Evolutionary conservation across 2,329 filamentous ascomycete genomes (phyloP).

Genomic region (Aspergillus hiratsukae): DNA sequence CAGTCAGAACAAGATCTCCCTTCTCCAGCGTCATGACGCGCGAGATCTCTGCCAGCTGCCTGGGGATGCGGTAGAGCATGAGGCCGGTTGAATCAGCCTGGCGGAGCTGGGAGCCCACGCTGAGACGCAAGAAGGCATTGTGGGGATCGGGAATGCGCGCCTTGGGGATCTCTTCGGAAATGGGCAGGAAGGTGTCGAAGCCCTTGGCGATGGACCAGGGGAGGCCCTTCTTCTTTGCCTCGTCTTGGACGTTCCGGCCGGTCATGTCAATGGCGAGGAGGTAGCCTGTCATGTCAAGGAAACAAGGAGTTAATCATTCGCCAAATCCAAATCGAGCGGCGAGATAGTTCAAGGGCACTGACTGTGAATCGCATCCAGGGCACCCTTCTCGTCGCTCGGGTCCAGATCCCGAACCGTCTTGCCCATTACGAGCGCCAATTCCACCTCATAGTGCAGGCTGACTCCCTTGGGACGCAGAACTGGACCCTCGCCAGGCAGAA

Average conservation of each 20-base stretch:
- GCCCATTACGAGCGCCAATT: constrained; percentile 85
- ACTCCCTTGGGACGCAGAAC: constrained; percentile 79
- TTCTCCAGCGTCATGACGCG: constrained; percentile 90
- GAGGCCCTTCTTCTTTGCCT: constrained; percentile 94
- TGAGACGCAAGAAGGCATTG: constrained; percentile 78
- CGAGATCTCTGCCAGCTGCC: constrained; percentile 84
- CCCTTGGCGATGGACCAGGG: constrained; percentile 97
- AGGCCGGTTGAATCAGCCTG: constrained; percentile 88
- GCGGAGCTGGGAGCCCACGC: constrained; percentile 71
- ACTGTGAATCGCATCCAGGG: constrained; percentile 79
- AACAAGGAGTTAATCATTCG: too few species aligned
- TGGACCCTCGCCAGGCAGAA: constrained; percentile 72
- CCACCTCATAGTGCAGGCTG: constrained; percentile 89
- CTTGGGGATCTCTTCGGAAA: constrained; percentile 78
- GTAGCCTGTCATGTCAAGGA: constrained; percentile 64
- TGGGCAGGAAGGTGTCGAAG: constrained; percentile 93
- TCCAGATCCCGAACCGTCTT: constrained; percentile 72
- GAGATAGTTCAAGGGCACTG: constrained; percentile 6
- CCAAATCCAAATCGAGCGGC: too few species aligned
- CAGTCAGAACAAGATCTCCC: constrained; percentile 92
- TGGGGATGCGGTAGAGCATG: constrained; percentile 89
- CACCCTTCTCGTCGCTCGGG: constrained; percentile 67
- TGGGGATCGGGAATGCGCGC: constrained; percentile 79
- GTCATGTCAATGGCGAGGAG: constrained; percentile 96
- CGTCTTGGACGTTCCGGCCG: constrained; percentile 88